A percentile compares a stretch with the other conserved stretches of the same genome.
phyloP scores from a whole-genome alignment of 2,329 filamentous ascomycete genomes.

The Sporothrix luriei region DNA sequence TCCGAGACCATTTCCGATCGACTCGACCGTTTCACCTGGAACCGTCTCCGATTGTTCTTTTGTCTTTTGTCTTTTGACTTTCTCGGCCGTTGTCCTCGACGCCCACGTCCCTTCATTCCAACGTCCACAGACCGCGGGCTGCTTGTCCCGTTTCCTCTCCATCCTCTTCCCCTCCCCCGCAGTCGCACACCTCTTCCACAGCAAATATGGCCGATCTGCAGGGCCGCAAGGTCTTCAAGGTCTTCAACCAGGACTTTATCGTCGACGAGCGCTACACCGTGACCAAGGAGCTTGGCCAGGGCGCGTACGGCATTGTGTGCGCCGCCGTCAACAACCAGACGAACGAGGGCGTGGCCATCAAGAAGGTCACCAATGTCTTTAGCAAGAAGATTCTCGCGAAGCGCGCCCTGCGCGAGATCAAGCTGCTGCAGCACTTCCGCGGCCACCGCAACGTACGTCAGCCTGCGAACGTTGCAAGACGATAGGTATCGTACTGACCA shows the following conservation, averaged over 20 bases:
- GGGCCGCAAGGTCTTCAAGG: constrained; percentile 90
- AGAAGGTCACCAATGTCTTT: constrained; percentile 99
- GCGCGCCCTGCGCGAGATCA: constrained; percentile 96
- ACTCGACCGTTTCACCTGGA: neutral
- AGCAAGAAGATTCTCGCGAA: constrained; percentile 99
- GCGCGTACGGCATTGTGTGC: constrained; percentile 98
- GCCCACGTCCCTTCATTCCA: too few relatives aligned
- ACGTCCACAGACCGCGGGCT: neutral
- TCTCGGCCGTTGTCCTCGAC: neutral
- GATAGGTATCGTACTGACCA: neutral
- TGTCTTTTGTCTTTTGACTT: neutral
- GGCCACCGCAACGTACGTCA: constrained; percentile 77
- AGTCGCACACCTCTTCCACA: neutral
- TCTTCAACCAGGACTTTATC: constrained; percentile 99
- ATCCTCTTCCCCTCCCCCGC: neutral
- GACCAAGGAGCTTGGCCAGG: constrained; percentile 97
- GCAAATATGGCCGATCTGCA: constrained; percentile 45
- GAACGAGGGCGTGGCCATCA: constrained; percentile 93
- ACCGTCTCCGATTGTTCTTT: neutral
- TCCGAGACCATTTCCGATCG: neutral
- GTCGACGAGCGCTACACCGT: constrained; percentile 98
- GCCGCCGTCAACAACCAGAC: constrained; percentile 90
- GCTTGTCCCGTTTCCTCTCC: neutral
- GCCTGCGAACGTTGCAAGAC: neutral
- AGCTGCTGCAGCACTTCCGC: constrained; percentile 96